Percentiles rank a stretch among this genome's conserved stretches.
phyloP scores from a whole-genome alignment of 164 flowering plant species.

The Sedum album region DNA sequence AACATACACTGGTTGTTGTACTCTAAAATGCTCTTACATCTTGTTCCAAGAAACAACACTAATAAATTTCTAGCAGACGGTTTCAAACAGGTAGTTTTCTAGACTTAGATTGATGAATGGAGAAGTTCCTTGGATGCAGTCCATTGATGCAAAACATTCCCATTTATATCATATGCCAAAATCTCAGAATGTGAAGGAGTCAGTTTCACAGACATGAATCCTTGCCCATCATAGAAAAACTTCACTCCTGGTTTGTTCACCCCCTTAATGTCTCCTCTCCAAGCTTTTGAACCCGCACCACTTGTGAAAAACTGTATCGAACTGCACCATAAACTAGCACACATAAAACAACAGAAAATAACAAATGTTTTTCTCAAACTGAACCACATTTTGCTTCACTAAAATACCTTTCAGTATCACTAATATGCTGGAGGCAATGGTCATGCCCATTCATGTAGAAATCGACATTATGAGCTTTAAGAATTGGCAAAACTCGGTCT shows the following conservation, averaged over 20 bases:
- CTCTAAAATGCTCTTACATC: no score
- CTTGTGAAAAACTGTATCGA: conserved; percentile 51
- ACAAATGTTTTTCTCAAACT: no score
- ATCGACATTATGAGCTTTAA: conserved; percentile 51
- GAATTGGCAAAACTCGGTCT: conserved; percentile 41
- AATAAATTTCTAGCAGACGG: no score
- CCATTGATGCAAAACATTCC: conserved; percentile 38
- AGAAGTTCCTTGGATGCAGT: conserved; percentile 19
- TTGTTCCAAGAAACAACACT: no score
- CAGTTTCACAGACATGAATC: conserved; percentile 38
- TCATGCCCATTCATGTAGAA: conserved; percentile 72
- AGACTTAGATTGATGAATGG: neutral
- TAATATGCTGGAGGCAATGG: conserved; percentile 61
- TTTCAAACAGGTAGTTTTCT: no score
- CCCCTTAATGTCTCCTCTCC: conserved; percentile 40
- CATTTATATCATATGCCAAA: conserved; percentile 42
- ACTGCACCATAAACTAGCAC: conserved; percentile 23
- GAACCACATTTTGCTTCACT: neutral
- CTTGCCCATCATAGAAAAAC: conserved; percentile 63
- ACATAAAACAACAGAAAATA: neutral
- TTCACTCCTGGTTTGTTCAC: conserved; percentile 23
- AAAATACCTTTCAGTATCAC: conserved; percentile 33
- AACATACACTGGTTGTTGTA: no score
- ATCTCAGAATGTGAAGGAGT: conserved; percentile 18
- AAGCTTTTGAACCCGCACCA: conserved; percentile 70